Percentiles rank a stretch among this genome's conserved stretches.
Conservation (phyloP, 164 flowering plant species). For the Stephania cephalantha region DNA sequence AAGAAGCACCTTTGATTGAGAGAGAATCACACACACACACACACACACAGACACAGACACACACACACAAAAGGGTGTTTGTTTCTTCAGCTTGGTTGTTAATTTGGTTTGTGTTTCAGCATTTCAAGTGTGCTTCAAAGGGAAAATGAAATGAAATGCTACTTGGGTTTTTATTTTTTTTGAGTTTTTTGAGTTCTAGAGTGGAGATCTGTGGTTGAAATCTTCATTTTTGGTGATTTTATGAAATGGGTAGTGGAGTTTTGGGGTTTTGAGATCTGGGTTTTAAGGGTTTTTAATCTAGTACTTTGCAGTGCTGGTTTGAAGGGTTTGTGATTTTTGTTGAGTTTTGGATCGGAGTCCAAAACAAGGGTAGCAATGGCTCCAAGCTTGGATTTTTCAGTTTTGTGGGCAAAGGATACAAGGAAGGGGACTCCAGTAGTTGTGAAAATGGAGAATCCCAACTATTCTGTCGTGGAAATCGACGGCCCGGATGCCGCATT, state of each 20-base stretch:
- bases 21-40: no score
- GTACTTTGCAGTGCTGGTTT: not conserved
- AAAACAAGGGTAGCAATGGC: constrained; percentile 33
- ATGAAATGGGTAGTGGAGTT: constrained; percentile 23
- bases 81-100: constrained; percentile 7
- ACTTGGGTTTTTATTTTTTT: not conserved
- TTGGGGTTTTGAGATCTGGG: constrained; percentile 29
- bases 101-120: constrained; percentile 16
- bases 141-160: not conserved
- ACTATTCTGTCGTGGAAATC: constrained; percentile 61
- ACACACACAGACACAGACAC: no score
- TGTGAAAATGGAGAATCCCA: constrained; percentile 84
- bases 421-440: constrained; percentile 65
- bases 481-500: constrained; percentile 61
- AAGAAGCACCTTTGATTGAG: not conserved
- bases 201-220: constrained; percentile 10
- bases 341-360: not conserved
- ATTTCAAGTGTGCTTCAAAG: constrained; percentile 23
- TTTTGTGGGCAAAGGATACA: constrained; percentile 48
- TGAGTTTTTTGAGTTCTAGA: constrained; percentile 13
- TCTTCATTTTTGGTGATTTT: not conserved
- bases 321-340: constrained; percentile 9
- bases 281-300: not conserved
- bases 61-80: not conserved
- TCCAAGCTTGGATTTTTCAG: constrained; percentile 55